These are phyloP conservation scores for Annulohypoxylon nitens DNA, from an alignment of 495 filamentous ascomycete species.

Conservation along the genomic window DNA sequence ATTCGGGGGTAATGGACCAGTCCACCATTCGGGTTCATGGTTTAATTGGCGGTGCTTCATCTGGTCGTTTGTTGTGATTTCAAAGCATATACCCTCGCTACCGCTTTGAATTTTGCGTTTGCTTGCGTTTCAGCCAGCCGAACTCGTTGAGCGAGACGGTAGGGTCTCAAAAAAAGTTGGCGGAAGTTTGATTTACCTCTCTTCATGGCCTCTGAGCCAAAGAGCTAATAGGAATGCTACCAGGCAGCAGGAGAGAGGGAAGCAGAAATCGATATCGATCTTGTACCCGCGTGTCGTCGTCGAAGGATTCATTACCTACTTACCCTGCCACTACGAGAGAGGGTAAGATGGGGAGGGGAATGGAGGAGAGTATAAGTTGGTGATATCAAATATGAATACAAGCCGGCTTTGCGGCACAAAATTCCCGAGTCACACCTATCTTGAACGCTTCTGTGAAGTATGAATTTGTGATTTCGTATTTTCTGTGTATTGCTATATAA, in stretches of 20 bases:
- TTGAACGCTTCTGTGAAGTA: not conserved
- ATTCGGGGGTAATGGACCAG: slow-evolving; percentile 36
- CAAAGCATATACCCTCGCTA: slow-evolving; percentile 54
- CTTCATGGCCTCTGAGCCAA: slow-evolving; percentile 19
- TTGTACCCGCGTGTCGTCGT: slow-evolving; percentile 7
- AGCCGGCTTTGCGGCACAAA: slow-evolving; percentile 25
- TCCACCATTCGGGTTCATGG: slow-evolving; percentile 47
- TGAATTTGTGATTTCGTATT: slow-evolving; percentile 12
- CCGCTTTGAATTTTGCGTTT: slow-evolving; percentile 39
- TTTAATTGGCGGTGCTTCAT: slow-evolving; percentile 32
- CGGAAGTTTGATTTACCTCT: slow-evolving; percentile 19
- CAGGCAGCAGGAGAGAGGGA: not conserved
- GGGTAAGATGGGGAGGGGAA: not conserved
- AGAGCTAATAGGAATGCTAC: slow-evolving; percentile 22
- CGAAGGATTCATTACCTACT: slow-evolving; percentile 22
- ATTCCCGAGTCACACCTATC: not conserved
- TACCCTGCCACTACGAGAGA: not conserved
- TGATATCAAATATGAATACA: slow-evolving; percentile 37
- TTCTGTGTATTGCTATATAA: not conserved
- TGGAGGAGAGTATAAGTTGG: slow-evolving; percentile 22
- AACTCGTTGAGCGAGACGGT: slow-evolving; percentile 43
- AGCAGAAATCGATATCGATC: not conserved
- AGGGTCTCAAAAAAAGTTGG: slow-evolving; percentile 27
- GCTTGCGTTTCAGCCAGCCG: not conserved
- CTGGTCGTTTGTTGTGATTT: slow-evolving; percentile 13